Conservation (phyloP, 2,329 filamentous ascomycete species). For the Paraphaeosphaeria sporulosa region DNA sequence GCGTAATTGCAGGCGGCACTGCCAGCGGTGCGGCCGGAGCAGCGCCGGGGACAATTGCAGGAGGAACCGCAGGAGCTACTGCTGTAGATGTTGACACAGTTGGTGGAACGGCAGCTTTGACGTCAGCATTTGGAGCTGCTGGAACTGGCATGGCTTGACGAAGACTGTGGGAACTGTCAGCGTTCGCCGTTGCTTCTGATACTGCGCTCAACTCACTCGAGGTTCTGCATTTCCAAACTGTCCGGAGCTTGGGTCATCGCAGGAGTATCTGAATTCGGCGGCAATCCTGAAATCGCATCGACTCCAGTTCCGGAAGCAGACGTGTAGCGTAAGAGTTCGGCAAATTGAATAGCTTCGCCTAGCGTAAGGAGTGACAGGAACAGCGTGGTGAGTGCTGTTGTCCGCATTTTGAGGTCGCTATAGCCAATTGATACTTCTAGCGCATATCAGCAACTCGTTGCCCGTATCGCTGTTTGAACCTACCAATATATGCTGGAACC, state of each 20-base stretch:
- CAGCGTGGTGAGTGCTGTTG: conserved; percentile 3
- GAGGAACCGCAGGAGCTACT: neutral
- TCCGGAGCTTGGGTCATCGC: neutral
- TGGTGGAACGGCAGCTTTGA: neutral
- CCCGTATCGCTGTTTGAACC: neutral
- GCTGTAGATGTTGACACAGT: neutral
- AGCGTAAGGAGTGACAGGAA: neutral
- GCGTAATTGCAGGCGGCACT: neutral
- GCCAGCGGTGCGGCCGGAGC: neutral
- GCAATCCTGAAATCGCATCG: neutral
- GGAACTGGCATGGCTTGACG: conserved; percentile 2
- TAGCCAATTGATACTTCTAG: neutral
- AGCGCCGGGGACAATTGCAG: conserved; percentile 12
- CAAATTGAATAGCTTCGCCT: conserved; percentile 1
- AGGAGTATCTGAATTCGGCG: neutral
- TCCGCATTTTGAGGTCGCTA: conserved; percentile 5
- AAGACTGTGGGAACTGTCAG: conserved; percentile 2
- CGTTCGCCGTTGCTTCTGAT: neutral
- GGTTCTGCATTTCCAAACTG: neutral
- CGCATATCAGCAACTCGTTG: neutral
- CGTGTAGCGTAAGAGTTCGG: conserved; percentile 10
- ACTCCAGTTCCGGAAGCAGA: conserved; percentile 4
- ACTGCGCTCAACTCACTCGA: conserved; percentile 15
- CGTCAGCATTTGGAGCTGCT: neutral
- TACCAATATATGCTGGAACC: neutral